A percentile compares a stretch with the other conserved stretches of the same genome.
These are phyloP conservation scores for Cyberlindnera sargentensis DNA, from an alignment of 805 yeast species.

Conservation along the genomic window DNA sequence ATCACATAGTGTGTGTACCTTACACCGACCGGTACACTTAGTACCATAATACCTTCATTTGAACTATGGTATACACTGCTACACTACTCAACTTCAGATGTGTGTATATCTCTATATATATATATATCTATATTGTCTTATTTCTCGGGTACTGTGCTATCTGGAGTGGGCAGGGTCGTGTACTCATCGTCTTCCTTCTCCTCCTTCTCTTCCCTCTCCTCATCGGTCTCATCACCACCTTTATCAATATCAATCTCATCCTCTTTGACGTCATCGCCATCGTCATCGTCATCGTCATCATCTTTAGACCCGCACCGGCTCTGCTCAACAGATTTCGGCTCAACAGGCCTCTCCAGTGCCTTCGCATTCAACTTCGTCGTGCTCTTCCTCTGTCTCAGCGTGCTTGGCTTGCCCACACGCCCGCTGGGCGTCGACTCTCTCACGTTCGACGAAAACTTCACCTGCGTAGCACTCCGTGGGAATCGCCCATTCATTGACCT, in stretches of 20 bases:
- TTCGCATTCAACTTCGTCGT: neutral
- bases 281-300: neutral
- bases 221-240: neutral
- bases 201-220: neutral
- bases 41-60: too few species aligned
- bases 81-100: too few species aligned
- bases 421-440: neutral
- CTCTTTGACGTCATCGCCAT: neutral
- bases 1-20: too few species aligned
- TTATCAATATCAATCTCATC: too few species aligned
- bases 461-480: constrained; percentile 4
- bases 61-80: too few species aligned
- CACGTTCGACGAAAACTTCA: neutral
- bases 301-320: neutral
- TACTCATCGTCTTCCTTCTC: constrained; percentile 6
- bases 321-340: neutral
- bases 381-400: constrained; percentile 3
- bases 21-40: too few species aligned
- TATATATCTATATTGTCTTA: neutral
- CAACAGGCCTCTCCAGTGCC: neutral
- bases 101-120: too few species aligned
- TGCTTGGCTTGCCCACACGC: constrained; percentile 5
- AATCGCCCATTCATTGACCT: constrained; percentile 5
- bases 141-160: constrained; percentile 18
- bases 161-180: constrained; percentile 23